A percentile compares a stretch with the other conserved stretches of the same genome.
These are phyloP conservation scores for Phytophthora multivora DNA, from an alignment of 352 stramenopile species.

Conservation along the genomic window DNA sequence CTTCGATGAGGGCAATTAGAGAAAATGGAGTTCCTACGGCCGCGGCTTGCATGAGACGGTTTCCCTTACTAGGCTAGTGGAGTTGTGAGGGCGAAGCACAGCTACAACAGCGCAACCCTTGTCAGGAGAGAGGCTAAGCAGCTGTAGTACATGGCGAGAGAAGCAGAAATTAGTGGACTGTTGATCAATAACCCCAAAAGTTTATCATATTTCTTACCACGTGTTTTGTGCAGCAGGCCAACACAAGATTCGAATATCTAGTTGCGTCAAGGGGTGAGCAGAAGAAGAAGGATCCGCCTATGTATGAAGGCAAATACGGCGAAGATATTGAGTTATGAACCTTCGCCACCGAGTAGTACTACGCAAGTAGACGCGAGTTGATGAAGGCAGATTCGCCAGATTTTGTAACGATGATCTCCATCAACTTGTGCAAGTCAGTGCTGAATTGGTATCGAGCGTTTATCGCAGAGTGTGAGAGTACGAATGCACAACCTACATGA, in stretches of 20 bases:
- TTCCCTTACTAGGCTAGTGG: no score
- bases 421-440: constrained; percentile 6
- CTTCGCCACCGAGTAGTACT: constrained; percentile 10
- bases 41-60: no score
- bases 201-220: no score
- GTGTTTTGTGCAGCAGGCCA: constrained; percentile 3
- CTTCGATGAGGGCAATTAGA: no score
- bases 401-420: constrained; percentile 10
- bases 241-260: neutral
- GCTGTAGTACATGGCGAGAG: no score
- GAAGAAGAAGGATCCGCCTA: constrained; percentile 12
- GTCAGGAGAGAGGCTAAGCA: no score
- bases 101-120: no score
- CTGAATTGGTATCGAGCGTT: constrained; percentile 6
- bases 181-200: no score
- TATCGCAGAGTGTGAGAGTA: neutral
- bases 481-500: neutral
- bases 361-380: constrained; percentile 3
- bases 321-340: constrained; percentile 7
- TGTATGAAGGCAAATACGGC: constrained; percentile 8
- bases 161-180: no score
- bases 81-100: no score
- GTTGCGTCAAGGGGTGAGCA: neutral
- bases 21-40: no score
- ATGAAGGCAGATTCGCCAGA: constrained; percentile 2